These are phyloP conservation scores for Fusarium humuli DNA, from an alignment of 2,329 filamentous ascomycete genomes.

Conservation along the genomic window DNA sequence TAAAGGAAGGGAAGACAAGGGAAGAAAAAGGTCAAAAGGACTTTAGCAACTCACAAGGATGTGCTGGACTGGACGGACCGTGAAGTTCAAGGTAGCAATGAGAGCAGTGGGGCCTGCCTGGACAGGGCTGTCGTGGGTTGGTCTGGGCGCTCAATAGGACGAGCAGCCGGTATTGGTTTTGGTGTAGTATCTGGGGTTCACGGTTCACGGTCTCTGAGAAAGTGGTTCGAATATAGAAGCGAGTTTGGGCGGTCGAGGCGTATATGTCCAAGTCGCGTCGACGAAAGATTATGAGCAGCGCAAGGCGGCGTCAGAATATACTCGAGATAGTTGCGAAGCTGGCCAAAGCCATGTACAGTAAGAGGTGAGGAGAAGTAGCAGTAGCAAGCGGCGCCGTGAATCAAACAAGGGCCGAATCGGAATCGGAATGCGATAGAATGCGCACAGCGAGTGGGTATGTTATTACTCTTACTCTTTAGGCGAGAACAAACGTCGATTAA, in stretches of 20 bases:
- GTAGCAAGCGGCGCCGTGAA: slow-evolving; percentile 28
- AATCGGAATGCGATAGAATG: slow-evolving; percentile 31
- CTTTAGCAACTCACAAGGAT: slow-evolving; percentile 37
- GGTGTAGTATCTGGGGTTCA: slow-evolving; percentile 33
- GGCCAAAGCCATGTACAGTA: slow-evolving; percentile 2
- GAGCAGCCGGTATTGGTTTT: slow-evolving; percentile 24
- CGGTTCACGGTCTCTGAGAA: slow-evolving; percentile 30
- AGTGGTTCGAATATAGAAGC: slow-evolving; percentile 38
- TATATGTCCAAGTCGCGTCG: slow-evolving; percentile 34
- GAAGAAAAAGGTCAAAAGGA: slow-evolving; percentile 34
- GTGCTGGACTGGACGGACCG: slow-evolving; percentile 41
- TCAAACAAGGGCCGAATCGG: slow-evolving; percentile 29
- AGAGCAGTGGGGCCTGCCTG: slow-evolving; percentile 43
- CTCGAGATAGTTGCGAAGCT: slow-evolving; percentile 11
- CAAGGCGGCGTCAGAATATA: background rate
- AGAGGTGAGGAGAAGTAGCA: slow-evolving; percentile 10
- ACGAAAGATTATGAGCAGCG: slow-evolving; percentile 12
- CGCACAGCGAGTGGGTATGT: slow-evolving; percentile 10
- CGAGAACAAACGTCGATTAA: slow-evolving; percentile 27
- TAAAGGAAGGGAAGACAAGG: slow-evolving; percentile 25
- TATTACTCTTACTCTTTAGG: slow-evolving; percentile 26
- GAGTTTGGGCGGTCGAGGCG: slow-evolving; percentile 32
- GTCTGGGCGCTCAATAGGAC: slow-evolving; percentile 43
- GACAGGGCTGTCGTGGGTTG: slow-evolving; percentile 46
- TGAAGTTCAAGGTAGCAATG: slow-evolving; percentile 42